Evolutionary conservation across 768 basidiomycete species (phyloP), one percentile per base, ranked within the genome.

Genomic region (Leccinum arenicola): DNA sequence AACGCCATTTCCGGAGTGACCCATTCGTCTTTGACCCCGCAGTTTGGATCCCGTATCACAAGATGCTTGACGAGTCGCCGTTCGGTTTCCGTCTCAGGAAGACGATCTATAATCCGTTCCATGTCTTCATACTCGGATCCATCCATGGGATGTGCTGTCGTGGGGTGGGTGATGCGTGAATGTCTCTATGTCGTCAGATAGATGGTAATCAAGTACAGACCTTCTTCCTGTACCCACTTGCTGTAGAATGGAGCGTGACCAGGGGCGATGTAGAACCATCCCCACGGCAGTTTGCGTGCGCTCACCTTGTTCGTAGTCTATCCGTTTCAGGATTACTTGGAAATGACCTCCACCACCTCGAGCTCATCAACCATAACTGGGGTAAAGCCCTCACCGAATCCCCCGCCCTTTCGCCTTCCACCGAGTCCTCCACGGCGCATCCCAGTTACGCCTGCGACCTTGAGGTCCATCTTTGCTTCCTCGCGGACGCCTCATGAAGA

Each of bases 401-500:
- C 69, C 57, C 57, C 65, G 57, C 52, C 67, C 70, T 59, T 67
- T 62, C 77, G 72, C 21, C 80, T 70, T 47, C 79, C 75, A 15
- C 76, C 81, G 12, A 67, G 77, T 21, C 78, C 82, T 61, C 67
- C 81, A 19, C 84, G 83, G 58, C 82, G 88, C 25, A 88, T 93
- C 53, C 91, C 91, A 56, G 89, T 93, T 19, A 93, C 91, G 0
- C 91, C 91, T 10, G 87, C 88, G 10, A 86, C 90, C 1, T 71
- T 94, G 59, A 81, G 91, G 43, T 87, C 89, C 53, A 94, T 94
- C 64, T 94, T 94, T 71, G 84, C 92, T 27, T 93, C 91, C 12
- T 93, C 91, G 21, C 83, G 91, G 14, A 87, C 89, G 0, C 84
- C 88, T 3, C 77, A 87, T 56, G 91, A 94, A 69, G 91, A 94